These are phyloP conservation scores for Clohesyomyces aquaticus DNA, from an alignment of 495 filamentous ascomycete species.

Conservation along the genomic window DNA sequence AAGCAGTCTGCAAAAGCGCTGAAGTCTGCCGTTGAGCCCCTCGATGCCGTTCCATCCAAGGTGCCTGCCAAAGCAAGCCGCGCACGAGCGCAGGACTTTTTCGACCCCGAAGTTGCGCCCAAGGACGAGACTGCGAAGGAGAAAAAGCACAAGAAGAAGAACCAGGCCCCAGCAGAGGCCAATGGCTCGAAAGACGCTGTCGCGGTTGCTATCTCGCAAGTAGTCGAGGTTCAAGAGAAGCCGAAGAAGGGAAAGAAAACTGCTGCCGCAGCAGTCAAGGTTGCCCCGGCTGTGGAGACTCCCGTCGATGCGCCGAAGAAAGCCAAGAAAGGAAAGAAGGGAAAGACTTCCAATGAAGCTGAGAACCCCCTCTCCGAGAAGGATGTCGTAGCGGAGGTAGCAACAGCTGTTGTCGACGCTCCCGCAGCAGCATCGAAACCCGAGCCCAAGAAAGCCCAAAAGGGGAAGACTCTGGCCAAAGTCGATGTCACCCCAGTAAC, in stretches of 20 bases:
- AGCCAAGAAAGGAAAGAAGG: slow-evolving; percentile 36
- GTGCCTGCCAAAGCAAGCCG: slow-evolving; percentile 45
- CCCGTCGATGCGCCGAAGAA: slow-evolving; percentile 26
- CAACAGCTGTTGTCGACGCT: too few species aligned
- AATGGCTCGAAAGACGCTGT: not conserved
- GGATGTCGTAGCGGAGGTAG: slow-evolving; percentile 21
- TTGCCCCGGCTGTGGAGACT: slow-evolving; percentile 1
- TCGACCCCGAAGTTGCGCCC: slow-evolving; percentile 40
- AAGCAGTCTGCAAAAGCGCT: slow-evolving; percentile 24
- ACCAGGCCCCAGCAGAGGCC: slow-evolving; percentile 8
- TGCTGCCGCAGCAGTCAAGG: not conserved
- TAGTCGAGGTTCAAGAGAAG: slow-evolving; percentile 18
- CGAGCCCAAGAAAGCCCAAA: too few species aligned
- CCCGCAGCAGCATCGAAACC: too few species aligned
- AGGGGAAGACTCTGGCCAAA: too few species aligned
- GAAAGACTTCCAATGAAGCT: too few species aligned
- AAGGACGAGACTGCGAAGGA: slow-evolving; percentile 46
- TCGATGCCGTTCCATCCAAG: slow-evolving; percentile 19
- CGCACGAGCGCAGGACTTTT: slow-evolving; percentile 61
- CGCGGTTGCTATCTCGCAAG: not conserved
- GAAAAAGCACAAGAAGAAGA: slow-evolving; percentile 36
- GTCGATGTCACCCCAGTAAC: too few species aligned
- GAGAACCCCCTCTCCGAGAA: too few species aligned
- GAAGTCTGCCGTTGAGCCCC: slow-evolving; percentile 28
- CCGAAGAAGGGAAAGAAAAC: slow-evolving; percentile 32